phyloP scores from a whole-genome alignment of 2,329 filamentous ascomycete genomes.

The Cladorrhinum sp. region DNA sequence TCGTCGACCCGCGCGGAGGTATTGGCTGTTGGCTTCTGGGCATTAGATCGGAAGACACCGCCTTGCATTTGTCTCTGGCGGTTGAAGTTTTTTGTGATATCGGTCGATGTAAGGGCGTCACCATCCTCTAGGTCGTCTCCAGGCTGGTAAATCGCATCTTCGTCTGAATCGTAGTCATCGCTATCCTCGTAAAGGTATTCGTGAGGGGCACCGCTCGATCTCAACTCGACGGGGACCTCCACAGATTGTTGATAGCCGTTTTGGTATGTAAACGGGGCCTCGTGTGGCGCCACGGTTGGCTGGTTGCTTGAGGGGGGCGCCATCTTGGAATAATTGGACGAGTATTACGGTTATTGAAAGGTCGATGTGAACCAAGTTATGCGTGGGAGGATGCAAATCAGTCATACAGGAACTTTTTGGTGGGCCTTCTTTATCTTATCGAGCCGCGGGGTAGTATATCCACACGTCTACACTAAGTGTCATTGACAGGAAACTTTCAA shows the following conservation, averaged over 20 bases:
- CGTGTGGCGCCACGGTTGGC: constrained; percentile 39
- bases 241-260: constrained; percentile 42
- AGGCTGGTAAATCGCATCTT: constrained; percentile 44
- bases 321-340: constrained; percentile 7
- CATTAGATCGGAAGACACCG: constrained; percentile 61
- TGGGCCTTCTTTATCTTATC: neutral
- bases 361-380: neutral
- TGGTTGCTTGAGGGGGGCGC: constrained; percentile 2
- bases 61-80: constrained; percentile 69
- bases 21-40: constrained; percentile 76
- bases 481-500: no score
- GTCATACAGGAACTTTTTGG: neutral
- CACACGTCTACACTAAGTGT: no score
- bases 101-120: constrained; percentile 61
- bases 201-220: constrained; percentile 28
- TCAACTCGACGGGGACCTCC: constrained; percentile 25
- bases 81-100: constrained; percentile 86
- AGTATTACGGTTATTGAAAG: neutral
- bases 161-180: constrained; percentile 40
- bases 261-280: constrained; percentile 44
- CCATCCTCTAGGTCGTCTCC: constrained; percentile 48
- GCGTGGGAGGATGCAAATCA: neutral
- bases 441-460: no score
- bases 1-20: constrained; percentile 79
- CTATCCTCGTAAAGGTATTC: constrained; percentile 34